Percentiles rank a stretch among this genome's conserved stretches.
These are phyloP conservation scores for Eragrostis tef DNA, from an alignment of 202 grass and related monocot genomes.

Conservation along the genomic window DNA sequence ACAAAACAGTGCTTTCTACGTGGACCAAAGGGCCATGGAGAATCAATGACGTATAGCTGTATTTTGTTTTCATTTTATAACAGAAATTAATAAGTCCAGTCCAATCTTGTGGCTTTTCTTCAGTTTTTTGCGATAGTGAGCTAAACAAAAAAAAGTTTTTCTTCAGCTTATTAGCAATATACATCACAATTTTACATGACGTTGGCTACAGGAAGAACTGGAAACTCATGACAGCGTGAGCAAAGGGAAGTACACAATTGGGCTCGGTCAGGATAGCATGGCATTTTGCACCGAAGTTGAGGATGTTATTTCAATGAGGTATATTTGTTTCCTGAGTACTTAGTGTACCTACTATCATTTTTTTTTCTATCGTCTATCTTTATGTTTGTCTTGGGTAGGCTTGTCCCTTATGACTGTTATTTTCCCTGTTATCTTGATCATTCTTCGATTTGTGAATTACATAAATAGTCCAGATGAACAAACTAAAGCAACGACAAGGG, in stretches of 20 bases:
- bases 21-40: background rate
- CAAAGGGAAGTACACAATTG: constrained; percentile 96
- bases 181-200: background rate
- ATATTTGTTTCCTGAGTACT: constrained; percentile 9
- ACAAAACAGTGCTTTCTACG: background rate
- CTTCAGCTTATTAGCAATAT: background rate
- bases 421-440: background rate
- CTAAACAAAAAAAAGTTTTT: background rate
- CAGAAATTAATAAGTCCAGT: too few species aligned
- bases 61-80: too few species aligned
- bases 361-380: constrained; percentile 50
- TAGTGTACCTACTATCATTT: background rate
- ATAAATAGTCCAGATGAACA: background rate
- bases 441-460: background rate
- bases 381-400: background rate
- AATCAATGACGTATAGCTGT: background rate
- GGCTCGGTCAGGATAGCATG: constrained; percentile 96
- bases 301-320: constrained; percentile 99
- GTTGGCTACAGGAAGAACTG: constrained; percentile 71
- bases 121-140: background rate
- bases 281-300: constrained; percentile 88
- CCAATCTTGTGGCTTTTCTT: background rate
- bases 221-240: constrained; percentile 86
- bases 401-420: background rate
- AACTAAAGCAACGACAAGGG: background rate